phyloP scores from a whole-genome alignment of 345 rosid genomes.

The Citrus sp. region DNA sequence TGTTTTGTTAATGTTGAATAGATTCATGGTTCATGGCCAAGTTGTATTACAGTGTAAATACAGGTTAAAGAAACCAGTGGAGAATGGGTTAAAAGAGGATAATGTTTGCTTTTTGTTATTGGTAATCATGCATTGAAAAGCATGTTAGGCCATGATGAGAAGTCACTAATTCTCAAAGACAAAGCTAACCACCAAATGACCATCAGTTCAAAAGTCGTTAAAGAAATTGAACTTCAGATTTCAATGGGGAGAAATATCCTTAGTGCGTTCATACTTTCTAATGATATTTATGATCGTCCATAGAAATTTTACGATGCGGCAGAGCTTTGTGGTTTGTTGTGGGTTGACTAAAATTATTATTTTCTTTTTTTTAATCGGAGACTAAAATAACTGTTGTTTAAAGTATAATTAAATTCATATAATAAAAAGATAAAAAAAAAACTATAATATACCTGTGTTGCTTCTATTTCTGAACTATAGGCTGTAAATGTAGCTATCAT shows the following conservation, averaged over 20 bases:
- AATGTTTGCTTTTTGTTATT: not conserved
- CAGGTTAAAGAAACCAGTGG: not conserved
- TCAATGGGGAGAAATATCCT: not conserved
- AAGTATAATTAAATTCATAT: too few species aligned
- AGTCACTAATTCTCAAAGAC: not conserved
- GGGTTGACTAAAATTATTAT: not conserved
- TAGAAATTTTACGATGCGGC: not conserved
- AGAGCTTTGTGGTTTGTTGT: not conserved
- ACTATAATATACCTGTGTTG: too few species aligned
- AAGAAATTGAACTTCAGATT: conserved; percentile 2
- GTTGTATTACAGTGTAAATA: not conserved
- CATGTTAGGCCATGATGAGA: not conserved
- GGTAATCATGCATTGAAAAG: not conserved
- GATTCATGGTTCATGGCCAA: not conserved
- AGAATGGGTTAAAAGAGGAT: not conserved
- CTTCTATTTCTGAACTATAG: too few species aligned
- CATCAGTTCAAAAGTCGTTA: conserved; percentile 22
- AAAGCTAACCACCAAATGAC: conserved; percentile 5
- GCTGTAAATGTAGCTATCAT: not conserved
- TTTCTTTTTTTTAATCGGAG: too few species aligned
- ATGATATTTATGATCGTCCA: not conserved
- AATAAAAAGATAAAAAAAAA: too few species aligned
- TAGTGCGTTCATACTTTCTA: conserved; percentile 19
- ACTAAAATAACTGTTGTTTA: too few species aligned
- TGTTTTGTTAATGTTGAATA: not conserved